Conservation (phyloP, 345 rosid genomes). For the Linum trigynum region DNA sequence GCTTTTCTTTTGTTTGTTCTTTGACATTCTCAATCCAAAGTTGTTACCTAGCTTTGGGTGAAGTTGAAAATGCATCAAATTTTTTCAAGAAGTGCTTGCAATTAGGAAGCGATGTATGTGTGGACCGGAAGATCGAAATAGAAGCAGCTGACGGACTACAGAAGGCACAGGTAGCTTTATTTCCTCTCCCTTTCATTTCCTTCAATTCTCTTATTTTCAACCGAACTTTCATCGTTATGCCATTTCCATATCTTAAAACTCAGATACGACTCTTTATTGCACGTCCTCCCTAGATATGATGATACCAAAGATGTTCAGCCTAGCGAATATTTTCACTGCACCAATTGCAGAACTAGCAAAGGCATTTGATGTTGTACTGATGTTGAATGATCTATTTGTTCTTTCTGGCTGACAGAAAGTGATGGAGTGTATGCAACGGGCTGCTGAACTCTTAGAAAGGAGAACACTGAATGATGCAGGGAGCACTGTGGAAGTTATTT, state of each 20-base stretch:
- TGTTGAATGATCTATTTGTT: not conserved
- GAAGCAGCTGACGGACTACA: conserved; percentile 93
- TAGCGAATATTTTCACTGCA: too few species aligned
- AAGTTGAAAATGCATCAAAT: conserved; percentile 65
- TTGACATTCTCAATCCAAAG: conserved; percentile 27
- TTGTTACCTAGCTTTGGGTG: conserved; percentile 90
- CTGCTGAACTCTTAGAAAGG: conserved; percentile 41
- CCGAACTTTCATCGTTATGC: not conserved
- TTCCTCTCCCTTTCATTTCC: not conserved
- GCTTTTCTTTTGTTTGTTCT: not conserved
- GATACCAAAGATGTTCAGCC: too few species aligned
- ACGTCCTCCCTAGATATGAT: too few species aligned
- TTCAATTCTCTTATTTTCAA: not conserved
- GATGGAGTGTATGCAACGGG: conserved; percentile 47
- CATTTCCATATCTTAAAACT: not conserved
- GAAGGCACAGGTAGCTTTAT: conserved; percentile 57
- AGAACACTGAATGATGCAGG: conserved; percentile 39
- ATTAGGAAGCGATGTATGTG: conserved; percentile 62
- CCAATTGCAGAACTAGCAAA: too few species aligned
- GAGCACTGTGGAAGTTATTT: conserved; percentile 54
- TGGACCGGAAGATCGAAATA: conserved; percentile 64
- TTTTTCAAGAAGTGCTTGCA: conserved; percentile 74
- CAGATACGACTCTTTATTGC: too few species aligned
- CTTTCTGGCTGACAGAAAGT: conserved; percentile 58
- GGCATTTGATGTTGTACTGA: too few species aligned